A percentile compares a stretch with the other conserved stretches of the same genome.
Conservation (phyloP, 257 asterid species). For the Scutellaria minor region DNA sequence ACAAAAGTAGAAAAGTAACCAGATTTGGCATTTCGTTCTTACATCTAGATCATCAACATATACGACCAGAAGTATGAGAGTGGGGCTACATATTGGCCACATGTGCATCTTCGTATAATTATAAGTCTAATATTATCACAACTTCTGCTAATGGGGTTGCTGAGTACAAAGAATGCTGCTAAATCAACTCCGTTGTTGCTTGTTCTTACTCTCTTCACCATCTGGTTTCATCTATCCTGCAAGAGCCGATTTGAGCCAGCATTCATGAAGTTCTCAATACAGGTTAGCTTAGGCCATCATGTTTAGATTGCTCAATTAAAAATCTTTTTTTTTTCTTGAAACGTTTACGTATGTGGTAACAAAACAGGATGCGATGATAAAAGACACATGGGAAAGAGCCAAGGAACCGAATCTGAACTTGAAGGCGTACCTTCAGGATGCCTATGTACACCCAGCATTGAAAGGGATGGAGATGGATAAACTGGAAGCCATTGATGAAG, state of each 20-base stretch:
- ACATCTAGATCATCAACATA: slow-evolving; percentile 78
- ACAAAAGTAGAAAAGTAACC: slow-evolving; percentile 2
- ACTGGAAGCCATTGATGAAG: slow-evolving; percentile 48
- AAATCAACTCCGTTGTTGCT: slow-evolving; percentile 66
- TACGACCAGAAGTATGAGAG: slow-evolving; percentile 89
- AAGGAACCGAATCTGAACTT: slow-evolving; percentile 58
- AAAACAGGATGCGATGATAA: slow-evolving; percentile 62
- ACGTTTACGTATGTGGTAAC: background rate
- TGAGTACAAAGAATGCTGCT: slow-evolving; percentile 64
- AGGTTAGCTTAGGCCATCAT: slow-evolving; percentile 74
- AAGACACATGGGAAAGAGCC: slow-evolving; percentile 62
- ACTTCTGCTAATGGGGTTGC: slow-evolving; percentile 69
- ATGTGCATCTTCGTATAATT: slow-evolving; percentile 78
- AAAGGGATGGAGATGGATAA: slow-evolving; percentile 43
- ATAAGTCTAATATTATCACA: slow-evolving; percentile 71
- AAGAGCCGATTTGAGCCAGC: slow-evolving; percentile 80
- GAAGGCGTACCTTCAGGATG: slow-evolving; percentile 56
- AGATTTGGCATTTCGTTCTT: slow-evolving; percentile 24
- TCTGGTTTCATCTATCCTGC: slow-evolving; percentile 79
- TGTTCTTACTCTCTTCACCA: slow-evolving; percentile 69
- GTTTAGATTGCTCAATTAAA: background rate
- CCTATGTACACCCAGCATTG: slow-evolving; percentile 64
- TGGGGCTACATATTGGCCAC: slow-evolving; percentile 92
- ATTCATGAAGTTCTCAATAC: slow-evolving; percentile 67
- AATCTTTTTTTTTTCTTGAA: background rate